Evolutionary conservation across 495 filamentous ascomycete species (phyloP).

Genomic region (Aspergillus saccharolyticus): DNA sequence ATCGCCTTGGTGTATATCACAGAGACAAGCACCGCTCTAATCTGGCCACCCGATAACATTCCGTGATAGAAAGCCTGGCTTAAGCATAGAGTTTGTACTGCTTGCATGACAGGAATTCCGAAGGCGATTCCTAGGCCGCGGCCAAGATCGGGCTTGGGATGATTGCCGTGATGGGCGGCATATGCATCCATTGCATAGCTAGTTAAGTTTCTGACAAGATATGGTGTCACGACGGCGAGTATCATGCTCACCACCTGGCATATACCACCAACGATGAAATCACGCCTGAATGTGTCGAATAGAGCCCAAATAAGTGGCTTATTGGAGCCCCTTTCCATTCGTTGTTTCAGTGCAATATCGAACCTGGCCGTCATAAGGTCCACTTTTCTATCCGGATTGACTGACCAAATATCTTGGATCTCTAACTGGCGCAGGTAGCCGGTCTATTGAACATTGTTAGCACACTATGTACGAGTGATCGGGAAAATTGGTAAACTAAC

Average conservation of each 20-base stretch:
- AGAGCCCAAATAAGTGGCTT: slow-evolving; percentile 74
- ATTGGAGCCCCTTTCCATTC: slow-evolving; percentile 61
- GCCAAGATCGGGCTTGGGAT: slow-evolving; percentile 55
- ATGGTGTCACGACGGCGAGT: slow-evolving; percentile 69
- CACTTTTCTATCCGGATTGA: slow-evolving; percentile 75
- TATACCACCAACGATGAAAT: slow-evolving; percentile 77
- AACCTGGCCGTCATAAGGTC: slow-evolving; percentile 61
- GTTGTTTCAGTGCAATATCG: slow-evolving; percentile 59
- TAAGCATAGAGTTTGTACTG: slow-evolving; percentile 62
- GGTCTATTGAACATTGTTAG: neutral
- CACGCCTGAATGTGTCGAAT: slow-evolving; percentile 79
- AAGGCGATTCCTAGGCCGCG: slow-evolving; percentile 68
- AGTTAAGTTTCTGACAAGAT: slow-evolving; percentile 69
- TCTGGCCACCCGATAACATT: slow-evolving; percentile 74
- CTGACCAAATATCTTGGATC: slow-evolving; percentile 76
- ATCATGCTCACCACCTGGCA: slow-evolving; percentile 70
- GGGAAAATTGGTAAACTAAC: slow-evolving; percentile 14
- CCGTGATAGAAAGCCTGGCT: slow-evolving; percentile 81
- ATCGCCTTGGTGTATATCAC: slow-evolving; percentile 78
- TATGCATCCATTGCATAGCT: slow-evolving; percentile 77
- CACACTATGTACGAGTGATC: neutral
- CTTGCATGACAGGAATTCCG: slow-evolving; percentile 72
- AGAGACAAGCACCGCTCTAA: slow-evolving; percentile 66
- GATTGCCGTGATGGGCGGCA: slow-evolving; percentile 41
- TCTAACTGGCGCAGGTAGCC: slow-evolving; percentile 85